These are phyloP conservation scores for Aureobasidium melanogenum DNA, from an alignment of 2,329 filamentous ascomycete genomes.

Conservation along the genomic window DNA sequence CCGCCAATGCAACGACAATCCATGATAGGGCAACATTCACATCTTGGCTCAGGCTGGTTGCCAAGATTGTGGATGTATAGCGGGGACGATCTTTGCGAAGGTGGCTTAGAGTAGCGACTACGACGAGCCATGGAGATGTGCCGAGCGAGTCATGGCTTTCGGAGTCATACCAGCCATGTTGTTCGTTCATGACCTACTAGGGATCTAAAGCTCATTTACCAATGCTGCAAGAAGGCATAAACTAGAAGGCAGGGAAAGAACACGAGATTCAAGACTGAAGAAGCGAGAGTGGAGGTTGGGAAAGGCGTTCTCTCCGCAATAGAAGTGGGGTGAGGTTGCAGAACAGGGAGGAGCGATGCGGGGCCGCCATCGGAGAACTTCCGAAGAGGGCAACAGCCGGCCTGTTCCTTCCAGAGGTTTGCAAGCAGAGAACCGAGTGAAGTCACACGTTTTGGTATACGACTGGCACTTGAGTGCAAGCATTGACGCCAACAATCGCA, in stretches of 20 bases:
- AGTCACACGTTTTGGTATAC: no score
- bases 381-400: background rate
- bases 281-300: background rate
- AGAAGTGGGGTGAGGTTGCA: background rate
- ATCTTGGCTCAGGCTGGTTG: background rate
- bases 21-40: background rate
- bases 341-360: no score
- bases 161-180: background rate
- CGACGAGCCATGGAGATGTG: no score
- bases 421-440: no score
- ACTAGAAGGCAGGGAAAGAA: background rate
- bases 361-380: background rate
- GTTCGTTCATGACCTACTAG: background rate
- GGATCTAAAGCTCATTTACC: no score
- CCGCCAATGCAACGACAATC: background rate
- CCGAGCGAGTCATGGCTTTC: background rate
- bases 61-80: background rate
- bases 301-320: background rate
- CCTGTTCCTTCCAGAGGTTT: no score
- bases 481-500: no score
- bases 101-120: background rate
- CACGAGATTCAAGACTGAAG: background rate
- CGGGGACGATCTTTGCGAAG: background rate
- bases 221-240: no score
- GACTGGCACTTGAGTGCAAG: no score